Evolutionary conservation across 1,284 basidiomycete genomes (phyloP).

Genomic region (Irpex sp.): DNA sequence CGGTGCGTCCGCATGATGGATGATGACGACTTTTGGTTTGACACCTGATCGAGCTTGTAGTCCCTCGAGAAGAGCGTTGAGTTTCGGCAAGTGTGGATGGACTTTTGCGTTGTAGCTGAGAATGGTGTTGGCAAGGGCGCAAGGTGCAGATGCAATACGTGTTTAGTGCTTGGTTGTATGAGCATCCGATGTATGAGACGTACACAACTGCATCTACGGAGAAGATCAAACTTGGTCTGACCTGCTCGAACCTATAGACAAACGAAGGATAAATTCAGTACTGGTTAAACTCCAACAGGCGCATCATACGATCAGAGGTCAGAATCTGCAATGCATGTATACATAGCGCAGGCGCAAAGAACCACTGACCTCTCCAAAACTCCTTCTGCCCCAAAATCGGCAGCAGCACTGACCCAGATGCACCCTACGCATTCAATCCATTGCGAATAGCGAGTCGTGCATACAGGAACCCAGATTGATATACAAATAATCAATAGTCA

Average conservation of each 20-base stretch:
- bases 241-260: slow-evolving; percentile 59
- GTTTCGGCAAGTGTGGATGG: slow-evolving; percentile 65
- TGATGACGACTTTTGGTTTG: slow-evolving; percentile 54
- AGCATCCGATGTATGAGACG: slow-evolving; percentile 13
- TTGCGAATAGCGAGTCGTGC: neutral
- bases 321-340: too few relatives aligned
- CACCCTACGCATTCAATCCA: slow-evolving; percentile 30
- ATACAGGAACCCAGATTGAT: too few relatives aligned
- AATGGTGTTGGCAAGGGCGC: neutral
- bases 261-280: slow-evolving; percentile 1
- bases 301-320: too few relatives aligned
- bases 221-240: slow-evolving; percentile 69
- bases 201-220: slow-evolving; percentile 69
- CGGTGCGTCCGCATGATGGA: slow-evolving; percentile 37
- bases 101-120: slow-evolving; percentile 65
- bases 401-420: slow-evolving; percentile 84
- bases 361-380: slow-evolving; percentile 65
- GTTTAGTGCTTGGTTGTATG: too few relatives aligned
- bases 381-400: slow-evolving; percentile 82
- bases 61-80: slow-evolving; percentile 49
- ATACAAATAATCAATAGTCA: neutral
- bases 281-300: too few relatives aligned
- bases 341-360: neutral
- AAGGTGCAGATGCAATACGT: too few relatives aligned
- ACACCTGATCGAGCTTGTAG: slow-evolving; percentile 33